These are phyloP conservation scores for Phytophthora foliorum DNA, from an alignment of 352 stramenopile species.

Conservation along the genomic window DNA sequence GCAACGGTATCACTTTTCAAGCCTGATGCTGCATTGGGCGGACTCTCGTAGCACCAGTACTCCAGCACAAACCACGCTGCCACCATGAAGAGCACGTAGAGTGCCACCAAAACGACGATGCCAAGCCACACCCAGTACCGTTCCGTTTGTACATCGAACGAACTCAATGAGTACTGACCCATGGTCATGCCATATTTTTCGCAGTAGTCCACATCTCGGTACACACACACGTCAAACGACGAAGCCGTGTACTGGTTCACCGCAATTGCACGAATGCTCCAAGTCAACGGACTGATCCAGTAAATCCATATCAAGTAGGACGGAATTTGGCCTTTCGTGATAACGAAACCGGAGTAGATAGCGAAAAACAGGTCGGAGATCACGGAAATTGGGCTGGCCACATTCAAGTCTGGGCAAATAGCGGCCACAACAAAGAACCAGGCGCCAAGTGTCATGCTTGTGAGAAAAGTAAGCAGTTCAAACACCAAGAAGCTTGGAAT, in stretches of 20 bases:
- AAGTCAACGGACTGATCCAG: slow-evolving; percentile 78
- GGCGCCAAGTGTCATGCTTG: slow-evolving; percentile 62
- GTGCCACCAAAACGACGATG: slow-evolving; percentile 44
- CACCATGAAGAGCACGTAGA: slow-evolving; percentile 50
- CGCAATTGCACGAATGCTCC: slow-evolving; percentile 61
- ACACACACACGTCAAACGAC: slow-evolving; percentile 49
- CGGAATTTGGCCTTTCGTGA: slow-evolving; percentile 65
- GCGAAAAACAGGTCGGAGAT: slow-evolving; percentile 69
- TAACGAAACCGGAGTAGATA: slow-evolving; percentile 71
- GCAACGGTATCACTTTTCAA: neutral
- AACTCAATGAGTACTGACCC: slow-evolving; percentile 52
- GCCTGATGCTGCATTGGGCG: slow-evolving; percentile 2
- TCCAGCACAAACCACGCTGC: slow-evolving; percentile 49
- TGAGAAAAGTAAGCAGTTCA: slow-evolving; percentile 57
- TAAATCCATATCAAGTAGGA: slow-evolving; percentile 75
- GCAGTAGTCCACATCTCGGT: slow-evolving; percentile 61
- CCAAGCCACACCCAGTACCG: slow-evolving; percentile 59
- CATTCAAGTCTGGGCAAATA: slow-evolving; percentile 47
- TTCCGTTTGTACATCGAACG: slow-evolving; percentile 59
- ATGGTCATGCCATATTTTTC: slow-evolving; percentile 34
- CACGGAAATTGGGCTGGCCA: slow-evolving; percentile 58
- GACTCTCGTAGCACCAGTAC: slow-evolving; percentile 50
- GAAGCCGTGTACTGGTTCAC: slow-evolving; percentile 67
- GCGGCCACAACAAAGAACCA: slow-evolving; percentile 77
- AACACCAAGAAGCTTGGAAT: slow-evolving; percentile 58